phyloP scores from a whole-genome alignment of 306 rosid genomes.

The Inga oerstediana region DNA sequence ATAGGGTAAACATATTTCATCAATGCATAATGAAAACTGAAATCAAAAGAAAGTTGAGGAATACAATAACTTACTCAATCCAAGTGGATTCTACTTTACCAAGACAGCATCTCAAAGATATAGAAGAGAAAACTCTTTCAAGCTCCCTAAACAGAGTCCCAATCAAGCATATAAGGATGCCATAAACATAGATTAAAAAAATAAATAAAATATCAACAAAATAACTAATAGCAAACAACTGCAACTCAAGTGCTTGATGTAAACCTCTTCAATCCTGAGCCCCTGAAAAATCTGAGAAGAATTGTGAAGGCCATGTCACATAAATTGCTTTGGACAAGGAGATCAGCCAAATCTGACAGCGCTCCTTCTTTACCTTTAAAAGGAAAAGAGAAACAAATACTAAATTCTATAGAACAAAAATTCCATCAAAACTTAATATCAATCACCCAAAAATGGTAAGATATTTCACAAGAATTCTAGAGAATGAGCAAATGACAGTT shows the following conservation, averaged over 20 bases:
- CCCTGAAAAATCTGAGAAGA: constrained; percentile 80
- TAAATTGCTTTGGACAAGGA: constrained; percentile 68
- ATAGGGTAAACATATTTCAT: constrained; percentile 10
- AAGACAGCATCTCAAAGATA: constrained; percentile 78
- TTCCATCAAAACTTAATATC: constrained; percentile 22
- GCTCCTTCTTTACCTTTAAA: constrained; percentile 60
- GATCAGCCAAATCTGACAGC: constrained; percentile 75
- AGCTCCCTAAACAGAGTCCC: constrained; percentile 64
- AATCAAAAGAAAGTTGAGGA: constrained; percentile 26
- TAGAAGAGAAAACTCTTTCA: constrained; percentile 71
- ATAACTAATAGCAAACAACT: neutral
- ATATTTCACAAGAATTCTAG: constrained; percentile 2
- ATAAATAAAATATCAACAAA: neutral
- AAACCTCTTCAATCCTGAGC: constrained; percentile 82
- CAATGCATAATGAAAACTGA: constrained; percentile 19
- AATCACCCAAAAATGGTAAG: constrained; percentile 3
- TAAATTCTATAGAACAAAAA: constrained; percentile 17
- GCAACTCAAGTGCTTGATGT: constrained; percentile 11
- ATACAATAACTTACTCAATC: constrained; percentile 53
- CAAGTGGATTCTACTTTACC: constrained; percentile 62
- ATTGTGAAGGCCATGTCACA: constrained; percentile 80
- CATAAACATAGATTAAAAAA: neutral
- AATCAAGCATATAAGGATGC: constrained; percentile 31
- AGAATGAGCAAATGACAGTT: constrained; percentile 33
- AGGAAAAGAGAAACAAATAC: constrained; percentile 14